Percentiles rank a stretch among this genome's conserved stretches.
Evolutionary conservation across 78 protist genomes (phyloP).

Genomic region (Polysphondylium violaceum): DNA sequence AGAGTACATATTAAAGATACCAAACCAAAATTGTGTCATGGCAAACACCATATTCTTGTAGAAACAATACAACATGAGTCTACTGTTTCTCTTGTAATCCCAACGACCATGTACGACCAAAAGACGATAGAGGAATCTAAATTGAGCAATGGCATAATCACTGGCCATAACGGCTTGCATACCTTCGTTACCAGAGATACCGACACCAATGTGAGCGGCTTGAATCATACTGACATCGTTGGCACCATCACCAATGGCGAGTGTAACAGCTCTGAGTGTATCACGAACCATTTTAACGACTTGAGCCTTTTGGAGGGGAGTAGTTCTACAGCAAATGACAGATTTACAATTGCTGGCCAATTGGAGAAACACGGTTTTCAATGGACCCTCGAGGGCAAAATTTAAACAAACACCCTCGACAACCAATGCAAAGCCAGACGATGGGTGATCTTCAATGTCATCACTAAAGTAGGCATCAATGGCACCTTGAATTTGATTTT

Average conservation of each 20-base stretch:
- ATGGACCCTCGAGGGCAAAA: conserved; percentile 53
- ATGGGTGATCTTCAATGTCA: conserved; percentile 9
- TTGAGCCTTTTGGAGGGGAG: conserved; percentile 87
- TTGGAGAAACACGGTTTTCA: conserved; percentile 65
- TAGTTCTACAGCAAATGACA: conserved; percentile 91
- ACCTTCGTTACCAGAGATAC: conserved; percentile 94
- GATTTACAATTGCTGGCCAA: conserved; percentile 77
- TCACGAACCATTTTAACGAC: conserved; percentile 69
- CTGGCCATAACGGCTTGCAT: conserved; percentile 90
- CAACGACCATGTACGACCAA: conserved; percentile 88
- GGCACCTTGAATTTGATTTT: conserved; percentile 40
- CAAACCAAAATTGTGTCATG: conserved; percentile 86
- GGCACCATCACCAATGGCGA: conserved; percentile 96
- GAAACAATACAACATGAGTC: conserved; percentile 71
- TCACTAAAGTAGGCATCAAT: conserved; percentile 74
- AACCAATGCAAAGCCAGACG: conserved; percentile 75
- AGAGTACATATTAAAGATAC: conserved; percentile 80
- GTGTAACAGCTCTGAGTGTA: conserved; percentile 71
- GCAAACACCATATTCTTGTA: conserved; percentile 85
- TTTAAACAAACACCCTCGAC: conserved; percentile 73
- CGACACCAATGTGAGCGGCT: conserved; percentile 92
- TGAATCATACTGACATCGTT: conserved; percentile 95
- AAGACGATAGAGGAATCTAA: conserved; percentile 85
- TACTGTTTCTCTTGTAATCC: conserved; percentile 86
- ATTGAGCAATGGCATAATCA: conserved; percentile 94